Evolutionary conservation across 2,329 filamentous ascomycete genomes (phyloP).

Genomic region (Sporothrix mexicana): DNA sequence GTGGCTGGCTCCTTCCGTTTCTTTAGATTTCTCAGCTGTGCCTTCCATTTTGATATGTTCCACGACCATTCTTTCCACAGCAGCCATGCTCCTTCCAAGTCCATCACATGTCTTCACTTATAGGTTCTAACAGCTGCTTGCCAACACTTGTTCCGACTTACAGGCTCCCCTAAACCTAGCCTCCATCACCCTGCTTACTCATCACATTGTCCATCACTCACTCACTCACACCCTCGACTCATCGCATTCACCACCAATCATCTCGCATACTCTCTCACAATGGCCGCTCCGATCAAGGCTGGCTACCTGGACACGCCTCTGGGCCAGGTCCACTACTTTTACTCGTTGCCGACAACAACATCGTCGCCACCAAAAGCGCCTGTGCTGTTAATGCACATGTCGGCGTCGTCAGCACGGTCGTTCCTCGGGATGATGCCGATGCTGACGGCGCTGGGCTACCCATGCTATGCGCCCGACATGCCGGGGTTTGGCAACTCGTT

Average conservation of each 20-base stretch:
- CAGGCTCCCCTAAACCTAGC: background rate
- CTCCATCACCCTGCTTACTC: background rate
- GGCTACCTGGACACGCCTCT: slow-evolving; percentile 34
- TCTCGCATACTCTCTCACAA: background rate
- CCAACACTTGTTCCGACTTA: background rate
- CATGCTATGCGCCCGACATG: slow-evolving; percentile 38
- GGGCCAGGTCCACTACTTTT: slow-evolving; percentile 37
- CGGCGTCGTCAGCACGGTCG: slow-evolving; percentile 35
- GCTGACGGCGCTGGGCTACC: slow-evolving; percentile 32
- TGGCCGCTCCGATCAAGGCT: slow-evolving; percentile 23
- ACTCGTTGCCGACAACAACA: background rate
- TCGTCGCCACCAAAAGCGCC: background rate
- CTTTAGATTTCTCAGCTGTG: background rate
- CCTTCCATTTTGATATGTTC: background rate
- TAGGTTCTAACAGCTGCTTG: background rate
- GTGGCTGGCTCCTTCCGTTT: background rate
- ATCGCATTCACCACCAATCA: background rate
- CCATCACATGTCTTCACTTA: background rate
- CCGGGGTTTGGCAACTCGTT: slow-evolving; percentile 38
- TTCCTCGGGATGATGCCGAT: slow-evolving; percentile 31
- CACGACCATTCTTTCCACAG: no score
- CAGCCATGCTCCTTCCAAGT: no score
- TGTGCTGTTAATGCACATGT: slow-evolving; percentile 36
- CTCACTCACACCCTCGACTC: background rate
- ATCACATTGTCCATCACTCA: background rate